A percentile compares a stretch with the other conserved stretches of the same genome.
phyloP scores from a whole-genome alignment of 2,329 filamentous ascomycete genomes.

The Epichloe glyceriae region DNA sequence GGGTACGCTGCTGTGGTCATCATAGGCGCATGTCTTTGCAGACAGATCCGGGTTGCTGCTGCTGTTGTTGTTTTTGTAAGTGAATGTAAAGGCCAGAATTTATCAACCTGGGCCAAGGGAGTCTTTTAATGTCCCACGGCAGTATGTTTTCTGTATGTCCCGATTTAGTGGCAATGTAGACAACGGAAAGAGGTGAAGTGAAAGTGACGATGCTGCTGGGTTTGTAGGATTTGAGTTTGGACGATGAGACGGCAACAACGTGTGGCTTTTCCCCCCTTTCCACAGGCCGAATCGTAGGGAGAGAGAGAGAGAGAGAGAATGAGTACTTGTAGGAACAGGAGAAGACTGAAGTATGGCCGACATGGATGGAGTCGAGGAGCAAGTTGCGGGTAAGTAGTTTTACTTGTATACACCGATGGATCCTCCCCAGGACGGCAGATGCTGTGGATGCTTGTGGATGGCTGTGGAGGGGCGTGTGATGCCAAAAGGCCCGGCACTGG shows the following conservation, averaged over 20 bases:
- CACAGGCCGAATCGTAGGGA: slow-evolving; percentile 3
- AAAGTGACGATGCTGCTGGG: not conserved
- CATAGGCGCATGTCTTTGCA: slow-evolving; percentile 38
- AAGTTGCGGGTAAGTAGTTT: slow-evolving; percentile 31
- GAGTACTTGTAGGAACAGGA: slow-evolving; percentile 2
- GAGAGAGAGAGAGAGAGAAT: not conserved
- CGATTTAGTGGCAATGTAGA: not conserved
- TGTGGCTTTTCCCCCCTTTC: slow-evolving; percentile 3
- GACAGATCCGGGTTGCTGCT: not conserved
- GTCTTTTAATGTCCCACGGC: not conserved
- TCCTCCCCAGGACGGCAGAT: slow-evolving; percentile 28
- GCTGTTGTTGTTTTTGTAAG: not conserved
- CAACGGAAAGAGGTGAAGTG: not conserved
- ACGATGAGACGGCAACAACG: slow-evolving; percentile 1
- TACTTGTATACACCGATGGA: slow-evolving; percentile 30
- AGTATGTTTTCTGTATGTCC: not conserved
- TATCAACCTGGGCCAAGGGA: not conserved
- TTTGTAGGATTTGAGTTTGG: not conserved
- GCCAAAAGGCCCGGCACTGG: slow-evolving; percentile 36
- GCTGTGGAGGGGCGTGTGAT: slow-evolving; percentile 31
- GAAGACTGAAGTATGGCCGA: slow-evolving; percentile 3
- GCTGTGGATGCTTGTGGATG: slow-evolving; percentile 13
- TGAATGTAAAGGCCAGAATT: not conserved
- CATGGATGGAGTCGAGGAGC: slow-evolving; percentile 8
- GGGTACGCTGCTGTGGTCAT: slow-evolving; percentile 48